Evolutionary conservation across 257 asterid genomes (phyloP).

Genomic region (Nicotiana tomentosiformis): DNA sequence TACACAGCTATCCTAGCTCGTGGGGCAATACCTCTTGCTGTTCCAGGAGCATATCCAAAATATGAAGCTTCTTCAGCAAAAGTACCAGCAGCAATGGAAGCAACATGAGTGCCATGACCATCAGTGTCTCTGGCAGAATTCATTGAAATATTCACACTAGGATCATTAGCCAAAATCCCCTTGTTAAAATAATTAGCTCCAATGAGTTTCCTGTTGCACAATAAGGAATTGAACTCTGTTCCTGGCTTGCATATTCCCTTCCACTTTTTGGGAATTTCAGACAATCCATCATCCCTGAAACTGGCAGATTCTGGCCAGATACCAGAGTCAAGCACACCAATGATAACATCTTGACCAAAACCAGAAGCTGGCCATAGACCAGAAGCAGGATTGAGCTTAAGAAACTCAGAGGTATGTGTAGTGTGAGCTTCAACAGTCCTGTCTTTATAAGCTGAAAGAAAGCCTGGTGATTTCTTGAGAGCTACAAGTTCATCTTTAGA

Average conservation of each 20-base stretch:
- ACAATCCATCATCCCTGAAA: conserved; percentile 13
- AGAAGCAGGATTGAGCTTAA: conserved; percentile 14
- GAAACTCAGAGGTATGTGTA: conserved; percentile 17
- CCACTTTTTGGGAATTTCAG: conserved; percentile 18
- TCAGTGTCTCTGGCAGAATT: conserved; percentile 16
- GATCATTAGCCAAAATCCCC: conserved; percentile 16
- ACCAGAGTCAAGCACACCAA: conserved; percentile 18
- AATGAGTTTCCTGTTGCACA: conserved; percentile 24
- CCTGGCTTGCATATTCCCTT: conserved; percentile 23
- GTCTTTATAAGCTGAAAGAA: conserved; percentile 17
- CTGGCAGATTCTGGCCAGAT: conserved; percentile 21
- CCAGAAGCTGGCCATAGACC: conserved; percentile 16
- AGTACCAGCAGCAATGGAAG: conserved; percentile 14
- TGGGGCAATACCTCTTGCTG: neutral
- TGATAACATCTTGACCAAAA: conserved; percentile 15
- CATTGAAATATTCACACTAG: conserved; percentile 13
- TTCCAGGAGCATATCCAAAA: conserved; percentile 10
- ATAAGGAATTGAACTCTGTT: conserved; percentile 15
- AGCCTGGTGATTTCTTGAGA: conserved; percentile 7
- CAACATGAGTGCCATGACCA: conserved; percentile 11
- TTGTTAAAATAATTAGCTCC: conserved; percentile 24
- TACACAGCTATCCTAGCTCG: conserved; percentile 8
- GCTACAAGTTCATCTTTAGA: conserved; percentile 5
- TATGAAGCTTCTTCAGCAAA: conserved; percentile 9
- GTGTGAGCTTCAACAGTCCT: conserved; percentile 10